Evolutionary conservation across 2,329 filamentous ascomycete species (phyloP).

Genomic region (Elsinoe fawcettii): DNA sequence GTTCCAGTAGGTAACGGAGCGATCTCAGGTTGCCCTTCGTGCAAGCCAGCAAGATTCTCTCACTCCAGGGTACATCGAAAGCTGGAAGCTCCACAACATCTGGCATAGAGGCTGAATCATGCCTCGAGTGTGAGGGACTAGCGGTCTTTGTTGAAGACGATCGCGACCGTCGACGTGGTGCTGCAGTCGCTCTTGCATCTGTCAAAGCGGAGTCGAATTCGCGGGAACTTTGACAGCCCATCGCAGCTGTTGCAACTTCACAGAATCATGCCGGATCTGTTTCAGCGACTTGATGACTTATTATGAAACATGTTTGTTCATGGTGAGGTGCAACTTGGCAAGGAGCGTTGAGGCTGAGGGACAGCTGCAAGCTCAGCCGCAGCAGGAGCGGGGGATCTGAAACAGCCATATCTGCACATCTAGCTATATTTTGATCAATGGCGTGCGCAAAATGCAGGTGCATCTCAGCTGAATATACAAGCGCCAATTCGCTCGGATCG

Average conservation of each 20-base stretch:
- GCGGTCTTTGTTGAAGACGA: neutral
- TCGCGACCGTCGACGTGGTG: neutral
- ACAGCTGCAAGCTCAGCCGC: neutral
- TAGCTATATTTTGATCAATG: neutral
- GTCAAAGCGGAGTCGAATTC: neutral
- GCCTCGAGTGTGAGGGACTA: neutral
- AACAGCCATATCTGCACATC: neutral
- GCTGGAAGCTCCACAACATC: neutral
- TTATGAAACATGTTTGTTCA: neutral
- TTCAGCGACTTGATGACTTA: neutral
- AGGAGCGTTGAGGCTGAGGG: neutral
- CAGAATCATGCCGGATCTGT: neutral
- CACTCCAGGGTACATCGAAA: neutral
- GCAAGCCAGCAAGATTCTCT: neutral
- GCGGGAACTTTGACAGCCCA: conserved; percentile 1
- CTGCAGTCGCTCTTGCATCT: neutral
- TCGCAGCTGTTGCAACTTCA: neutral
- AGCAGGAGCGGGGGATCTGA: neutral
- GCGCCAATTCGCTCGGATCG: too few relatives aligned
- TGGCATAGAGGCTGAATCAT: neutral
- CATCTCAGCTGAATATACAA: too few relatives aligned
- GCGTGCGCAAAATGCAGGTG: neutral
- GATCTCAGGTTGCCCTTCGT: neutral
- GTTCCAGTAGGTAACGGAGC: neutral
- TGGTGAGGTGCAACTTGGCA: neutral